phyloP scores from a whole-genome alignment of 768 basidiomycete genomes.

The Hysterangium stoloniferum region DNA sequence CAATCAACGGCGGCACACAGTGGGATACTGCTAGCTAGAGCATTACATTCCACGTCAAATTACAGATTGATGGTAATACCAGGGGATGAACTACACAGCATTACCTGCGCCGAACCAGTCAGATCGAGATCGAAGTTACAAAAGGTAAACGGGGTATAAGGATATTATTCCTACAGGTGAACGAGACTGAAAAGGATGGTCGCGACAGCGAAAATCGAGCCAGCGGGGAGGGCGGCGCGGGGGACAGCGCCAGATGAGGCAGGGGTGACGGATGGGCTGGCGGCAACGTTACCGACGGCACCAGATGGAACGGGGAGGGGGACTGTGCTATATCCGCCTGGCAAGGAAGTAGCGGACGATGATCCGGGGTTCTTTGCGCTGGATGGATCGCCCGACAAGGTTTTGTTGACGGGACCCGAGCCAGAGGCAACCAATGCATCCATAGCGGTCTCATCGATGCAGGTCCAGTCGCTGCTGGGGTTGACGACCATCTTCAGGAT shows the following conservation, averaged over 20 bases:
- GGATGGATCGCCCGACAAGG: slow-evolving; percentile 1
- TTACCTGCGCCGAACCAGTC: background rate
- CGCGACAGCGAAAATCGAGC: background rate
- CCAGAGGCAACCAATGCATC: slow-evolving; percentile 12
- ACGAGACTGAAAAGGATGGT: background rate
- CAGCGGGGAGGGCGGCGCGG: background rate
- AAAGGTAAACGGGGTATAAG: slow-evolving; percentile 3
- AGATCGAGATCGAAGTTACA: background rate
- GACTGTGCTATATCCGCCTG: slow-evolving; percentile 13
- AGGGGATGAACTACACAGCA: background rate
- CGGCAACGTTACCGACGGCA: slow-evolving; percentile 11
- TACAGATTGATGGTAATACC: no score
- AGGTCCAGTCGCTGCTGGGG: slow-evolving; percentile 29
- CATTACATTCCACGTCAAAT: no score
- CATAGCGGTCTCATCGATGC: slow-evolving; percentile 20
- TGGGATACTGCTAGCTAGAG: no score
- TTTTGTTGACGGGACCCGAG: slow-evolving; percentile 7
- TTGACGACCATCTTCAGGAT: slow-evolving; percentile 29
- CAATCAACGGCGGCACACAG: no score
- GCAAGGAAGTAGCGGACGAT: background rate
- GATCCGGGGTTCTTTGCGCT: slow-evolving; percentile 1
- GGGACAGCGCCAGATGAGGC: slow-evolving; percentile 14
- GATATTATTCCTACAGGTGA: slow-evolving; percentile 1
- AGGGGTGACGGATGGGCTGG: slow-evolving; percentile 13
- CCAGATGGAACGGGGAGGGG: slow-evolving; percentile 17